These are phyloP conservation scores for Trypanosomatidae sp. DNA, from an alignment of 208 protist genomes.

Conservation along the genomic window DNA sequence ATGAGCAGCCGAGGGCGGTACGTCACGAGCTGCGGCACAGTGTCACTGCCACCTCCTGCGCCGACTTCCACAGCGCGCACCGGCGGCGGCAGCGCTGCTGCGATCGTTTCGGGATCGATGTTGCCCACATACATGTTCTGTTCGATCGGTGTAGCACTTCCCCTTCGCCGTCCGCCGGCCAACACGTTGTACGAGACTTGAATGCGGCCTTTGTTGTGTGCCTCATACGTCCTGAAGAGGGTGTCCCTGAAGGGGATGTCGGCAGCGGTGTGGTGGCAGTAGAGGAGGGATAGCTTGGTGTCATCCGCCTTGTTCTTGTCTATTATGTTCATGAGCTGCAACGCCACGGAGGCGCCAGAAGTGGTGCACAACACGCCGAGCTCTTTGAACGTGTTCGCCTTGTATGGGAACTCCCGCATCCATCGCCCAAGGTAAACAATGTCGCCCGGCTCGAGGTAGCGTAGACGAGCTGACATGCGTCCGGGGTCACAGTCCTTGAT, in stretches of 20 bases:
- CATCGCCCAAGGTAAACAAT: slow-evolving; percentile 80
- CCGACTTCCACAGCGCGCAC: slow-evolving; percentile 14
- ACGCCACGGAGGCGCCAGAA: slow-evolving; percentile 67
- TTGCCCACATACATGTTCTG: slow-evolving; percentile 70
- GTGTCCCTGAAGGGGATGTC: slow-evolving; percentile 62
- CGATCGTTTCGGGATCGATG: slow-evolving; percentile 64
- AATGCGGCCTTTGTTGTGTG: slow-evolving; percentile 43
- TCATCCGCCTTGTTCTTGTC: slow-evolving; percentile 46
- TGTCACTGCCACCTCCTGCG: neutral
- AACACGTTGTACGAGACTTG: slow-evolving; percentile 69
- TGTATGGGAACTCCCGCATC: slow-evolving; percentile 85
- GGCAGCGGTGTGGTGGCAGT: slow-evolving; percentile 62
- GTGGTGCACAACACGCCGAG: slow-evolving; percentile 79
- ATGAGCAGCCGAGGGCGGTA: slow-evolving; percentile 64
- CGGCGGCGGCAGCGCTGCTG: slow-evolving; percentile 46
- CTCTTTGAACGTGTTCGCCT: slow-evolving; percentile 47
- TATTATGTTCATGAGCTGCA: slow-evolving; percentile 84
- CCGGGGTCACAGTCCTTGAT: slow-evolving; percentile 81
- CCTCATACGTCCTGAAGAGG: slow-evolving; percentile 43
- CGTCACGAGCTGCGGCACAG: neutral
- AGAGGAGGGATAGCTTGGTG: slow-evolving; percentile 61
- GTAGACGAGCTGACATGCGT: slow-evolving; percentile 75
- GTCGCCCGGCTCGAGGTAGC: slow-evolving; percentile 70
- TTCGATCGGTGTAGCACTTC: slow-evolving; percentile 18
- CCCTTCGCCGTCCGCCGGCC: slow-evolving; percentile 16